Evolutionary conservation across 805 yeast species (phyloP).

Genomic region (Isabelozyma heimii): DNA sequence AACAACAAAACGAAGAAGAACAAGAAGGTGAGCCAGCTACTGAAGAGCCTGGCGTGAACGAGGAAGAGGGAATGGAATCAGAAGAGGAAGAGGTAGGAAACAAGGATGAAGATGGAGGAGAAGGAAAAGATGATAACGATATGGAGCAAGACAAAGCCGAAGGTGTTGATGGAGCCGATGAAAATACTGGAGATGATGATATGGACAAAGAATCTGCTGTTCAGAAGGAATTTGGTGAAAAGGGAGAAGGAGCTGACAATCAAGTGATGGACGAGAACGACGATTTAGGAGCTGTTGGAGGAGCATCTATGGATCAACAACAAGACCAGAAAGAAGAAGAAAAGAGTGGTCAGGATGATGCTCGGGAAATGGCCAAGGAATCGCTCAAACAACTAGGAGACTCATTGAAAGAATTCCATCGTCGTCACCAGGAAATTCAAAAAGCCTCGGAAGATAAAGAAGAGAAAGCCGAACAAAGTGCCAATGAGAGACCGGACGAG

Average conservation of each 20-base stretch:
- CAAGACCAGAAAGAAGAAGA: conserved; percentile 42
- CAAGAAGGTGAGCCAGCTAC: conserved; percentile 15
- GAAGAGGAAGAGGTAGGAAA: conserved; percentile 33
- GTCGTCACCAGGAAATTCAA: conserved; percentile 82
- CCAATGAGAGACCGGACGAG: conserved; percentile 76
- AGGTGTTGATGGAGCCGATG: conserved; percentile 54
- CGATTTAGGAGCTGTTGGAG: conserved; percentile 67
- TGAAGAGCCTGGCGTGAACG: conserved; percentile 19
- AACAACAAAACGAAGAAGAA: conserved; percentile 20
- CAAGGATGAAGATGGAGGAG: conserved; percentile 27
- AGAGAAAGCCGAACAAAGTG: conserved; percentile 49
- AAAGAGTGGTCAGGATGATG: conserved; percentile 43
- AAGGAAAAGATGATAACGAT: conserved; percentile 33
- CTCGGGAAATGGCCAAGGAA: conserved; percentile 68
- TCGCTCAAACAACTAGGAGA: conserved; percentile 89
- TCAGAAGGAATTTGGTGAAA: conserved; percentile 58
- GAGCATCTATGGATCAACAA: conserved; percentile 37
- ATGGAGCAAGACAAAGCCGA: conserved; percentile 39
- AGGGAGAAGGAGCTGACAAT: conserved; percentile 61
- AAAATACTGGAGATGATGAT: conserved; percentile 42
- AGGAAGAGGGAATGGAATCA: conserved; percentile 23
- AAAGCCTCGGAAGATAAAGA: conserved; percentile 54
- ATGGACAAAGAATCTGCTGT: conserved; percentile 57
- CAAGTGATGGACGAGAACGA: conserved; percentile 57
- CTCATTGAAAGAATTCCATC: conserved; percentile 85